Percentiles rank a stretch among this genome's conserved stretches.
Conservation (phyloP, 805 yeast genomes). For the Wickerhamomyces hampshirensis region DNA sequence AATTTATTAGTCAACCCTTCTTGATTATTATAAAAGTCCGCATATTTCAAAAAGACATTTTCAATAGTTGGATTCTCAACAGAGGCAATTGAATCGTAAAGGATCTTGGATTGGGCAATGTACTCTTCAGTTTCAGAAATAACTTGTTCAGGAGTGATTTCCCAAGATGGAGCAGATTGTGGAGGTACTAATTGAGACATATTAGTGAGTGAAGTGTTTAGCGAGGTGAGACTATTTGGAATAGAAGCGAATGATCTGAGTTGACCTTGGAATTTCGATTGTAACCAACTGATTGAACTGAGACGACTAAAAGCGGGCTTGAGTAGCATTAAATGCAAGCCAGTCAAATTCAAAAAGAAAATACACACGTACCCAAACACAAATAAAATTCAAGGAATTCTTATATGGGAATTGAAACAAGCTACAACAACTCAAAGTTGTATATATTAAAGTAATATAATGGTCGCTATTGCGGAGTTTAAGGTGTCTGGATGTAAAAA, state of each 20-base stretch:
- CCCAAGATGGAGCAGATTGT: constrained; percentile 47
- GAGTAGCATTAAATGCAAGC: neutral
- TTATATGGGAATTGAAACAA: too few relatives aligned
- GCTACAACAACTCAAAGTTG: too few relatives aligned
- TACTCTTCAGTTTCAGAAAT: constrained; percentile 36
- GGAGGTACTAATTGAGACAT: constrained; percentile 19
- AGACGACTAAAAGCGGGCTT: neutral
- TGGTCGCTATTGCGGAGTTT: too few relatives aligned
- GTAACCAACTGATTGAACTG: neutral
- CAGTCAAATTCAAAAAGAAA: too few relatives aligned
- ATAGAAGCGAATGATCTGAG: neutral
- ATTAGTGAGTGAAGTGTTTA: neutral
- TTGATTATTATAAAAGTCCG: constrained; percentile 45
- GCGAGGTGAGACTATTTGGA: too few relatives aligned
- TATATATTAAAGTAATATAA: too few relatives aligned
- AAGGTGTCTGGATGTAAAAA: too few relatives aligned
- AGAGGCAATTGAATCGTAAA: constrained; percentile 52
- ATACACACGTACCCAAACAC: too few relatives aligned
- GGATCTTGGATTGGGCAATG: constrained; percentile 36
- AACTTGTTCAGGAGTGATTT: constrained; percentile 49
- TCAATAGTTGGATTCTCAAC: constrained; percentile 49
- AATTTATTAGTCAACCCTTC: constrained; percentile 44
- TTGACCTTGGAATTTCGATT: too few relatives aligned
- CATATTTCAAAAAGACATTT: constrained; percentile 48
- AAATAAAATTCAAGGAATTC: too few relatives aligned